Evolutionary conservation across 495 filamentous ascomycete species (phyloP).

Genomic region (Clohesyomyces aquaticus): DNA sequence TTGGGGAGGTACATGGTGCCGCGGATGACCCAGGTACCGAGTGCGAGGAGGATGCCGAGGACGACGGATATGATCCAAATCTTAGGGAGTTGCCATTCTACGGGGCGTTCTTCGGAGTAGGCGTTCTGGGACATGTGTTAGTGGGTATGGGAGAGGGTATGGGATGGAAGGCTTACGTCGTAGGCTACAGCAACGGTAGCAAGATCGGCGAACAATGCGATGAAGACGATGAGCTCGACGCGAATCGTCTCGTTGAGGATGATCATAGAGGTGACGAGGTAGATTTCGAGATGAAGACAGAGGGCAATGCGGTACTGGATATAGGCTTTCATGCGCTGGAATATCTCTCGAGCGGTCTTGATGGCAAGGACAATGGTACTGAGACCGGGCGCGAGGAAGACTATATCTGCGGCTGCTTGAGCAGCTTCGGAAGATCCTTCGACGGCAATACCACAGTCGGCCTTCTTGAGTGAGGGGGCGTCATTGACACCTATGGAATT

Average conservation of each 20-base stretch:
- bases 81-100: slow-evolving; percentile 78
- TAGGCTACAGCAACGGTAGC: slow-evolving; percentile 77
- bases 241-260: slow-evolving; percentile 74
- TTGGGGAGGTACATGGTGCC: slow-evolving; percentile 66
- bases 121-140: slow-evolving; percentile 53
- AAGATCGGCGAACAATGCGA: slow-evolving; percentile 76
- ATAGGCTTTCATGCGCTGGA: slow-evolving; percentile 83
- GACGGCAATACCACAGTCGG: slow-evolving; percentile 77
- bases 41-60: slow-evolving; percentile 66
- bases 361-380: slow-evolving; percentile 76
- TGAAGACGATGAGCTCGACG: slow-evolving; percentile 72
- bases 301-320: slow-evolving; percentile 81
- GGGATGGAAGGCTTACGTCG: slow-evolving; percentile 47
- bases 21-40: slow-evolving; percentile 72
- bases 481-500: slow-evolving; percentile 64
- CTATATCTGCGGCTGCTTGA: slow-evolving; percentile 77
- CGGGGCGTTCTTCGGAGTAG: slow-evolving; percentile 70
- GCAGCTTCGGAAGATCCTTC: slow-evolving; percentile 77
- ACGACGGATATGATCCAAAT: slow-evolving; percentile 76
- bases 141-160: no score
- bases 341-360: slow-evolving; percentile 78
- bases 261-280: slow-evolving; percentile 77
- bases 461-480: slow-evolving; percentile 73
- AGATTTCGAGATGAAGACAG: slow-evolving; percentile 75
- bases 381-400: slow-evolving; percentile 78